Evolutionary conservation across 371 early-diverging fungal genomes (phyloP).

Genomic region (Parasitella parasitica): DNA sequence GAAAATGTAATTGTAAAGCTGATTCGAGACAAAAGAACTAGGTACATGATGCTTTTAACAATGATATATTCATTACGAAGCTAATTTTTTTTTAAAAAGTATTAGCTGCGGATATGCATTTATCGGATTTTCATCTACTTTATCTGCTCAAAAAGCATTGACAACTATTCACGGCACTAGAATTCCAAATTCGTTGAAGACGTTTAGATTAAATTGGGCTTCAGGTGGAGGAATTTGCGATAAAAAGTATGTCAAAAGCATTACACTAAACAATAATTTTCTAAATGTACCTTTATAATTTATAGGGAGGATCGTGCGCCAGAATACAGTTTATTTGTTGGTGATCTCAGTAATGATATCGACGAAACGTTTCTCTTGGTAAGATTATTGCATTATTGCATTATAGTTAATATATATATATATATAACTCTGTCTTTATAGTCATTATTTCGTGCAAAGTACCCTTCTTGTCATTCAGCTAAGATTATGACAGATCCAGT

Average conservation of each 20-base stretch:
- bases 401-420: neutral
- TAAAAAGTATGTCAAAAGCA: conserved; percentile 30
- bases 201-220: conserved; percentile 94
- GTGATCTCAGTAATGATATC: conserved; percentile 79
- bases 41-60: neutral
- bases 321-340: conserved; percentile 87
- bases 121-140: conserved; percentile 61
- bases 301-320: conserved; percentile 58
- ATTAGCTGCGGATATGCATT: conserved; percentile 77
- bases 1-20: conserved; percentile 81
- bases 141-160: conserved; percentile 68
- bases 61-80: neutral
- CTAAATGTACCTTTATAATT: conserved; percentile 13
- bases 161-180: conserved; percentile 71
- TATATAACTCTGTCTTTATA: conserved; percentile 1
- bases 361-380: conserved; percentile 75
- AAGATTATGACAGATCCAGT: conserved; percentile 76
- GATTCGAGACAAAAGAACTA: conserved; percentile 74
- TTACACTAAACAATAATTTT: neutral
- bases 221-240: conserved; percentile 66
- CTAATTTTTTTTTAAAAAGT: conserved; percentile 13
- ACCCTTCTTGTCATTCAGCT: conserved; percentile 70
- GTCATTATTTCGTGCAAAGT: conserved; percentile 54
- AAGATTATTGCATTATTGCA: conserved; percentile 11
- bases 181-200: conserved; percentile 76